Conservation (phyloP, 495 filamentous ascomycete genomes). For the Umbilicaria muhlenbergii region DNA sequence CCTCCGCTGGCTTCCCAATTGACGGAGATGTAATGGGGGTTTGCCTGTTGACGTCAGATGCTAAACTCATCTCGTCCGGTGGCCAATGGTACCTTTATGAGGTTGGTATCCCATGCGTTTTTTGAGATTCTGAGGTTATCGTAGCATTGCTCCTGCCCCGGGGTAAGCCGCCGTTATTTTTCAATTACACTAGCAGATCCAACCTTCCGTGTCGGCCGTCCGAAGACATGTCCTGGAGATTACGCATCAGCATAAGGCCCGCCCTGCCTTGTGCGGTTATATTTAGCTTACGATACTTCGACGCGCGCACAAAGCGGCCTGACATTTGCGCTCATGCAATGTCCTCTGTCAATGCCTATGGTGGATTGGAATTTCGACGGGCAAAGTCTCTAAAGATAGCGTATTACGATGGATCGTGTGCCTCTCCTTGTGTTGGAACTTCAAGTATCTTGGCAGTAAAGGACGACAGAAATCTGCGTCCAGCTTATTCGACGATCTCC, state of each 20-base stretch:
- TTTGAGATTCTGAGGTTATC: conserved; percentile 88
- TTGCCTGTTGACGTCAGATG: conserved; percentile 44
- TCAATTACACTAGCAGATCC: conserved; percentile 8
- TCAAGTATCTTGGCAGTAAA: too few relatives aligned
- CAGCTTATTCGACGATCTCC: too few relatives aligned
- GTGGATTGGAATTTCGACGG: neutral
- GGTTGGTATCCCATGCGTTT: conserved; percentile 98
- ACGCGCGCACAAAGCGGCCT: conserved; percentile 93
- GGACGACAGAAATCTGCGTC: too few relatives aligned
- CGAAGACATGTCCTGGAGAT: conserved; percentile 85
- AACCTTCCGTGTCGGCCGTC: conserved; percentile 82
- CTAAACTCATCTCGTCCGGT: too few relatives aligned
- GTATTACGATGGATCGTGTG: too few relatives aligned
- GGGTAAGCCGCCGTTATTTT: conserved; percentile 3
- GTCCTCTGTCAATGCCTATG: neutral
- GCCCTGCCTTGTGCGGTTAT: conserved; percentile 3
- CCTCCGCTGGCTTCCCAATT: conserved; percentile 98
- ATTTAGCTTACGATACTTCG: conserved; percentile 80
- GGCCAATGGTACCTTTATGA: conserved; percentile 59
- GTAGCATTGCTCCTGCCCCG: conserved; percentile 67
- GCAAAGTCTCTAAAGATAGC: neutral
- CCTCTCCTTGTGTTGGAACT: too few relatives aligned
- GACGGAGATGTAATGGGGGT: conserved; percentile 88
- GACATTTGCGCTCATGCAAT: conserved; percentile 43
- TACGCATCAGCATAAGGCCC: conserved; percentile 17